Conservation (phyloP, 352 stramenopile genomes). For the Sclerospora graminicola region DNA sequence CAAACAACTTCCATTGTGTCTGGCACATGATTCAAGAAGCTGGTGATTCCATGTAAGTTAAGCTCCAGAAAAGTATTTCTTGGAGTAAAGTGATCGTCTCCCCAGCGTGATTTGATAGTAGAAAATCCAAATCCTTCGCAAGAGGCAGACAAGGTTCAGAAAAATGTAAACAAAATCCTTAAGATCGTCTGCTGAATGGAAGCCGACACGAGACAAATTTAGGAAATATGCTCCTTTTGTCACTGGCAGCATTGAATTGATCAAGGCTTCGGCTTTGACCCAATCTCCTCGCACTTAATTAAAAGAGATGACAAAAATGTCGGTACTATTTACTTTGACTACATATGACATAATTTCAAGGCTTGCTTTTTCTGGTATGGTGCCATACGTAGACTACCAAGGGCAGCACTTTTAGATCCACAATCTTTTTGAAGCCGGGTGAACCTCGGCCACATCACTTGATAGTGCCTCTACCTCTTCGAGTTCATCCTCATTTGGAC, state of each 20-base stretch:
- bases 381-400: conserved; percentile 5
- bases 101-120: conserved; percentile 23
- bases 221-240: conserved; percentile 29
- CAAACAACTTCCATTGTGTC: conserved; percentile 18
- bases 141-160: conserved; percentile 15
- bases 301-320: no score
- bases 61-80: conserved; percentile 37
- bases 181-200: conserved; percentile 42
- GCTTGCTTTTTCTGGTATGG: conserved; percentile 26
- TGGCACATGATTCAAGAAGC: not conserved
- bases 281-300: conserved; percentile 33
- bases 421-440: conserved; percentile 2
- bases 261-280: conserved; percentile 24
- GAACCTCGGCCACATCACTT: conserved; percentile 23
- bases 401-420: not conserved
- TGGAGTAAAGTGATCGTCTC: conserved; percentile 45
- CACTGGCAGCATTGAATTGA: conserved; percentile 29
- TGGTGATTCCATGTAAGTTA: conserved; percentile 11
- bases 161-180: conserved; percentile 43
- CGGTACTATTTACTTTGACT: no score
- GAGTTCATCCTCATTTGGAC: no score
- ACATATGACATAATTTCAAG: not conserved
- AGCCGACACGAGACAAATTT: conserved; percentile 38
- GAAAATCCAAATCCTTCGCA: conserved; percentile 35
- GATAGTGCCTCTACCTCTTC: conserved; percentile 13